A percentile compares a stretch with the other conserved stretches of the same genome.
Evolutionary conservation across 2,329 filamentous ascomycete genomes (phyloP).

Genomic region (Emydomyces testavorans): DNA sequence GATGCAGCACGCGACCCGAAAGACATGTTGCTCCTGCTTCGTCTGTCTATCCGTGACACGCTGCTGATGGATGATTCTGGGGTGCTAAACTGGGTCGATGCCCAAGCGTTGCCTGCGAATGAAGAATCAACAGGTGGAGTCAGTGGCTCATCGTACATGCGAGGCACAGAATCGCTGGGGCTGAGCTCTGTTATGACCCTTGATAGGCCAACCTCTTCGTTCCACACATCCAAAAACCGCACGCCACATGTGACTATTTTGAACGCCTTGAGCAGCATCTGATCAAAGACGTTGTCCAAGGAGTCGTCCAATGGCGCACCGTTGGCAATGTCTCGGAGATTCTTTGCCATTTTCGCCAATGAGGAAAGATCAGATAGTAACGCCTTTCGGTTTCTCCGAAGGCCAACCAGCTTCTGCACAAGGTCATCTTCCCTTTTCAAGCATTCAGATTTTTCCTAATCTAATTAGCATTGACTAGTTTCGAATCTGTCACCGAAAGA

Average conservation of each 20-base stretch:
- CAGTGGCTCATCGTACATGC: conserved; percentile 25
- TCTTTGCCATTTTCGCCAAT: conserved; percentile 79
- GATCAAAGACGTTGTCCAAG: conserved; percentile 57
- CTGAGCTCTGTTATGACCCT: conserved; percentile 33
- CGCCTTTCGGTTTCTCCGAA: conserved; percentile 74
- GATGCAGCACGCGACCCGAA: conserved; percentile 6
- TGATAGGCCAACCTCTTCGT: conserved; percentile 43
- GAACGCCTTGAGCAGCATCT: conserved; percentile 88
- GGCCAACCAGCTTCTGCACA: conserved; percentile 60
- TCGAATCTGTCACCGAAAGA: not conserved
- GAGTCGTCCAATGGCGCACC: conserved; percentile 33
- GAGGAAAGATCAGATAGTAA: conserved; percentile 80
- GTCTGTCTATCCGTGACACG: conserved; percentile 1
- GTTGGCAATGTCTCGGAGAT: conserved; percentile 61
- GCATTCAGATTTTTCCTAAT: conserved; percentile 75
- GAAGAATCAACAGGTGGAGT: conserved; percentile 31
- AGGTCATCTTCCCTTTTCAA: conserved; percentile 67
- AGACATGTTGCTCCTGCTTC: not conserved
- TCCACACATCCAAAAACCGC: conserved; percentile 75
- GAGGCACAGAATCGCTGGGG: conserved; percentile 16
- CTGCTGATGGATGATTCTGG: conserved; percentile 5
- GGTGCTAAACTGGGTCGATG: conserved; percentile 4
- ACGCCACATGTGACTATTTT: conserved; percentile 87
- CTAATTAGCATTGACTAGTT: conserved; percentile 18
- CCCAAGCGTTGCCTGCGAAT: conserved; percentile 18